phyloP scores from a whole-genome alignment of 129 eudicot species.

The Flaveria bidentis region DNA sequence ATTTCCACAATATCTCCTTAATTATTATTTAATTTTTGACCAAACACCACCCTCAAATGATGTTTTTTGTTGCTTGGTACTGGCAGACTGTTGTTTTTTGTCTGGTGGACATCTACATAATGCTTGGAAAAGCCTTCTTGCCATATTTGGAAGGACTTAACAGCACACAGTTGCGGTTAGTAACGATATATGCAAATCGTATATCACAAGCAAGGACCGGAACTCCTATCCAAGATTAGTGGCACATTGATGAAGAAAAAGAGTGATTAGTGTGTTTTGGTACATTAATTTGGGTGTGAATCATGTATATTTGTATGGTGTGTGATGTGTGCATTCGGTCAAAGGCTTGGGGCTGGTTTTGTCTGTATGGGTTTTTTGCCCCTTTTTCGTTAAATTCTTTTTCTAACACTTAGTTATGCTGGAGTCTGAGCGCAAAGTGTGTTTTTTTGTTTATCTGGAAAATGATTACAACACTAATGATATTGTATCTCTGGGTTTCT shows the following conservation, averaged over 20 bases:
- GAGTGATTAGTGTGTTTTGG: constrained; percentile 17
- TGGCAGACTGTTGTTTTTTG: constrained; percentile 97
- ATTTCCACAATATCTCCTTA: background rate
- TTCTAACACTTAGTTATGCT: constrained; percentile 25
- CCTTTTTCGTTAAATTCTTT: constrained; percentile 1
- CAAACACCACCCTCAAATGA: constrained; percentile 5
- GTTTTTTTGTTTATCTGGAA: constrained; percentile 26
- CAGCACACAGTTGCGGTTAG: constrained; percentile 87
- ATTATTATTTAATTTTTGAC: background rate
- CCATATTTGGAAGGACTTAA: constrained; percentile 93
- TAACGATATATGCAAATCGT: constrained; percentile 91
- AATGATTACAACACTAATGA: constrained; percentile 19
- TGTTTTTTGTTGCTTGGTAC: constrained; percentile 22
- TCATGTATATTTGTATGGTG: constrained; percentile 36
- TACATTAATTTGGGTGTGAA: constrained; percentile 31
- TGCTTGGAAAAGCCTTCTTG: constrained; percentile 87
- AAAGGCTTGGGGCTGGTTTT: constrained; percentile 28
- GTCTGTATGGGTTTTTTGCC: constrained; percentile 33
- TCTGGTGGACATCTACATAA: constrained; percentile 90
- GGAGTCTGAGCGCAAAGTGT: constrained; percentile 30
- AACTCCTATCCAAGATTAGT: constrained; percentile 58
- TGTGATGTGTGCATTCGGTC: constrained; percentile 27
- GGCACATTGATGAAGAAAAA: constrained; percentile 1
- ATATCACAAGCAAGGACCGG: constrained; percentile 97
- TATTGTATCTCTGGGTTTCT: constrained; percentile 21